A percentile compares a stretch with the other conserved stretches of the same genome.
These are phyloP conservation scores for Asterionellopsis glacialis DNA, from an alignment of 108 stramenopile genomes.

Conservation along the genomic window DNA sequence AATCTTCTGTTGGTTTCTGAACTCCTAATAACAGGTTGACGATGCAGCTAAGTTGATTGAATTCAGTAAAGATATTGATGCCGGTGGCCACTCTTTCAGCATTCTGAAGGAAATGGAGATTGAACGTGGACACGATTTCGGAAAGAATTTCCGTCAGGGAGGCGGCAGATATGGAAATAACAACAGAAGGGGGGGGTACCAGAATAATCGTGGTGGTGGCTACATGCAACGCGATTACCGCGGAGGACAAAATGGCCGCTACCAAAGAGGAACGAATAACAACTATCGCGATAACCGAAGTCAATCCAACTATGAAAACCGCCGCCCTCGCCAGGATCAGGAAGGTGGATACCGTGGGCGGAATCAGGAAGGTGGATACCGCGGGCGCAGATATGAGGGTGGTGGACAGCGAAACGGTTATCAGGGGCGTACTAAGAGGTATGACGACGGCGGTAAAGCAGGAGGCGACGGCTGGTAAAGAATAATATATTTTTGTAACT, in stretches of 20 bases:
- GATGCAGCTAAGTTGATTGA: conserved; percentile 79
- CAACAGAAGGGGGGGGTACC: conserved; percentile 5
- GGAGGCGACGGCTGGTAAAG: too few species aligned
- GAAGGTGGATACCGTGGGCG: conserved; percentile 14
- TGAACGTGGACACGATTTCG: conserved; percentile 69
- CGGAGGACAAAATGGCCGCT: not conserved
- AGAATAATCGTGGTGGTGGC: conserved; percentile 19
- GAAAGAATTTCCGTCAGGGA: conserved; percentile 24
- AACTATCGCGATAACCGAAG: not conserved
- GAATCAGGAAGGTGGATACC: conserved; percentile 25
- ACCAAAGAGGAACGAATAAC: too few species aligned
- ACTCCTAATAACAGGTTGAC: conserved; percentile 27
- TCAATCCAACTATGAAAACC: not conserved
- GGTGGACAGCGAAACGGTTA: not conserved
- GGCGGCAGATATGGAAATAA: conserved; percentile 39
- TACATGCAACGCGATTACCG: not conserved
- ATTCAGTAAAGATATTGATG: conserved; percentile 71
- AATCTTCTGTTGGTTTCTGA: not conserved
- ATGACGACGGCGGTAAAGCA: too few species aligned
- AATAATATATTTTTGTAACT: too few species aligned
- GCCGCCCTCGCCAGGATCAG: not conserved
- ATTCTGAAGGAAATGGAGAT: conserved; percentile 73
- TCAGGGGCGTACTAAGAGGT: too few species aligned
- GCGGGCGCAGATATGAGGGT: conserved; percentile 35
- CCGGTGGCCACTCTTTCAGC: conserved; percentile 64